phyloP scores from a whole-genome alignment of 352 stramenopile species.

The Phytophthora uliginosa region DNA sequence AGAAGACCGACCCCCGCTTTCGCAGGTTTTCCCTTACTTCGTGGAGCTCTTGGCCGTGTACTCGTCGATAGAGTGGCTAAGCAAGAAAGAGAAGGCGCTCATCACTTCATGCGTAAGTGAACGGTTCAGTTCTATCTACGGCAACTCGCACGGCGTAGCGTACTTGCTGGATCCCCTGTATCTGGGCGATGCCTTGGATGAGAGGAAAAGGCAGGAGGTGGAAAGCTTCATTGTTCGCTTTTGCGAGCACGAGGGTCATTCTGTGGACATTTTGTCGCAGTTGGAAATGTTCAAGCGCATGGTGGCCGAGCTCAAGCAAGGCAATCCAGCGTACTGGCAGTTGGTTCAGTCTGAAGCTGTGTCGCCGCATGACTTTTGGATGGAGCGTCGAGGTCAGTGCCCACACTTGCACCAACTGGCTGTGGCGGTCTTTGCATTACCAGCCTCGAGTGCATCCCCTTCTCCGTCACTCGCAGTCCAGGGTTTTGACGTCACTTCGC shows the following conservation, averaged over 20 bases:
- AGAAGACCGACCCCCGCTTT: constrained; percentile 49
- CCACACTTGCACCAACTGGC: constrained; percentile 70
- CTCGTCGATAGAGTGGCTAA: constrained; percentile 67
- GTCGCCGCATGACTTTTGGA: constrained; percentile 67
- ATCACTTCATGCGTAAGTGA: constrained; percentile 74
- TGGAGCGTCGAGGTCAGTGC: constrained; percentile 59
- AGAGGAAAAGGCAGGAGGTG: constrained; percentile 50
- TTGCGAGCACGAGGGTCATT: constrained; percentile 44
- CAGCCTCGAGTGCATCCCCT: constrained; percentile 51
- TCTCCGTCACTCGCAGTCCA: constrained; percentile 48
- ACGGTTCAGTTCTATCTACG: constrained; percentile 73
- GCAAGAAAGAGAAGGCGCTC: constrained; percentile 81
- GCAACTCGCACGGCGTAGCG: constrained; percentile 66
- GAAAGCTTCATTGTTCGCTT: constrained; percentile 61
- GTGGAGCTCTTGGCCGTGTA: constrained; percentile 58
- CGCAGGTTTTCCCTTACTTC: constrained; percentile 66
- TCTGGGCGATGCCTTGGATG: constrained; percentile 60
- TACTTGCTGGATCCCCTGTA: constrained; percentile 71
- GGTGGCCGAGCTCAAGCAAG: constrained; percentile 62
- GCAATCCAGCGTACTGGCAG: constrained; percentile 67
- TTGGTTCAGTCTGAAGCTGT: constrained; percentile 57
- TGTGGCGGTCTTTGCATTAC: constrained; percentile 62
- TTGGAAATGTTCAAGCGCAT: constrained; percentile 60
- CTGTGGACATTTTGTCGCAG: constrained; percentile 56
- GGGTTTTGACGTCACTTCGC: constrained; percentile 45